These are phyloP conservation scores for Suillus decipiens DNA, from an alignment of 768 basidiomycete species.

Conservation along the genomic window DNA sequence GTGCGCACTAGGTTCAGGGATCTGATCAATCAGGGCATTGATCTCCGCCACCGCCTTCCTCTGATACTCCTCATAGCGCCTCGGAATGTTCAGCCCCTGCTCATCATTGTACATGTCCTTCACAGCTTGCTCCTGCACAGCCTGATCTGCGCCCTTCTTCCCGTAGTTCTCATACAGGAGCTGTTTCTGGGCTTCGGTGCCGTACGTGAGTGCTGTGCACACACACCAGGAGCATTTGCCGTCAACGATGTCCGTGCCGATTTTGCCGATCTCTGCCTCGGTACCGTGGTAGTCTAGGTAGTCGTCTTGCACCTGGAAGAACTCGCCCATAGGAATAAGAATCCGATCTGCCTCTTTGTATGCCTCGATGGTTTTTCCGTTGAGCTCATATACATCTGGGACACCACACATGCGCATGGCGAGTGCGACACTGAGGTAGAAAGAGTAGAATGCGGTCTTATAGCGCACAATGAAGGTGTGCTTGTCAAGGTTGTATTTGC, in stretches of 20 bases:
- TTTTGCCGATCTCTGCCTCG: conserved; percentile 92
- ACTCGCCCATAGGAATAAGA: conserved; percentile 91
- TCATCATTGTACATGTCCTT: conserved; percentile 70
- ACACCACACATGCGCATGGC: conserved; percentile 81
- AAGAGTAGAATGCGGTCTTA: conserved; percentile 98
- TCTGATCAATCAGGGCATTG: conserved; percentile 65
- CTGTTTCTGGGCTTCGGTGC: conserved; percentile 54
- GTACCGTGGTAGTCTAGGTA: conserved; percentile 91
- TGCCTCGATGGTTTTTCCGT: conserved; percentile 47
- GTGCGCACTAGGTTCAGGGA: conserved; percentile 58
- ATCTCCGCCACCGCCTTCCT: conserved; percentile 38
- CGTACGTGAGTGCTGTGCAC: conserved; percentile 76
- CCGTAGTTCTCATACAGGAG: conserved; percentile 72
- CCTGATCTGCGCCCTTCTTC: conserved; percentile 42
- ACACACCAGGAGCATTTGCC: conserved; percentile 99
- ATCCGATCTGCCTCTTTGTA: conserved; percentile 80
- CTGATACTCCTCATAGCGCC: conserved; percentile 79
- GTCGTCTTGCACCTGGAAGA: conserved; percentile 99
- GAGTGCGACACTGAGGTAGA: conserved; percentile 97
- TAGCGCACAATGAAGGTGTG: conserved; percentile 92
- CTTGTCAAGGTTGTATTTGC: conserved; percentile 83
- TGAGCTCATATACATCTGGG: conserved; percentile 47
- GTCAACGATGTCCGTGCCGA: conserved; percentile 97
- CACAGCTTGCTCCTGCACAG: conserved; percentile 54
- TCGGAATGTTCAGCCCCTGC: conserved; percentile 48